Evolutionary conservation across 148 eudicot genomes (phyloP).

Genomic region (Limonium bicolor): DNA sequence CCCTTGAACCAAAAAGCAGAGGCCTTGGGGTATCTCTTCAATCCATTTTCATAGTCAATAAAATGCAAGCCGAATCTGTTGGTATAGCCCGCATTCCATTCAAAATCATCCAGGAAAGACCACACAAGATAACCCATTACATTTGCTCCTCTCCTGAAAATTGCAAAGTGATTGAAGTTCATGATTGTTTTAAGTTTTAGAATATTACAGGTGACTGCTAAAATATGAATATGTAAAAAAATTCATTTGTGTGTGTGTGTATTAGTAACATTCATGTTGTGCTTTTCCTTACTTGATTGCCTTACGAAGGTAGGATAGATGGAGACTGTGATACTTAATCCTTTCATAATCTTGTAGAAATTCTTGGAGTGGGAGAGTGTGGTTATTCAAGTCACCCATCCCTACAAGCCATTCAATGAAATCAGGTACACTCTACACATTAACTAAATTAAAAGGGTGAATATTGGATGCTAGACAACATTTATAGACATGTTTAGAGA

Average conservation of each 20-base stretch:
- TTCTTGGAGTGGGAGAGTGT: neutral
- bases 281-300: constrained; percentile 7
- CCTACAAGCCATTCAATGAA: neutral
- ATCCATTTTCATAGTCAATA: neutral
- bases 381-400: neutral
- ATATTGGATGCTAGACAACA: too few relatives aligned
- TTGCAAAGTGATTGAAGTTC: too few relatives aligned
- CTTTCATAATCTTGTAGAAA: neutral
- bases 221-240: too few relatives aligned
- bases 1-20: constrained; percentile 3
- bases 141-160: constrained; percentile 1
- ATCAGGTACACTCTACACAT: neutral
- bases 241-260: too few relatives aligned
- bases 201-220: too few relatives aligned
- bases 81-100: constrained; percentile 6
- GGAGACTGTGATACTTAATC: constrained; percentile 1
- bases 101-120: constrained; percentile 6
- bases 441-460: too few relatives aligned
- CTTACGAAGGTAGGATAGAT: constrained; percentile 2
- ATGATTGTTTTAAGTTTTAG: too few relatives aligned
- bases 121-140: constrained; percentile 5
- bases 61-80: constrained; percentile 2
- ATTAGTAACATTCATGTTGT: too few relatives aligned
- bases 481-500: neutral
- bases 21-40: constrained; percentile 2